phyloP scores from a whole-genome alignment of 805 yeast species.

The Metschnikowia orientalis region DNA sequence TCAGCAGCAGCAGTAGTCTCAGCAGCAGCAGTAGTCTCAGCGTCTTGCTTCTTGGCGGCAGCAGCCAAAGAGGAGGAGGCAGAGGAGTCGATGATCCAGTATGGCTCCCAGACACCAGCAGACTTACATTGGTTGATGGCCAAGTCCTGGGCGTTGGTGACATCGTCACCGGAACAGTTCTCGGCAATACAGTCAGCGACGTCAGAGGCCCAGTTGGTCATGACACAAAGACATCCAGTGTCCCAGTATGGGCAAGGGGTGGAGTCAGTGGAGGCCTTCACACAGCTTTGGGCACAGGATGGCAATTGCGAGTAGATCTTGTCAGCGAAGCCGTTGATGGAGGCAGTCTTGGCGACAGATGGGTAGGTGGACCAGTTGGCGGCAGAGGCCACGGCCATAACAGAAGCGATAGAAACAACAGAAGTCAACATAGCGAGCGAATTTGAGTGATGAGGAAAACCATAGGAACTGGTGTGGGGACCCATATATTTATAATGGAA shows the following conservation, averaged over 20 bases:
- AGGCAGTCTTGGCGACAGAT: conserved; percentile 34
- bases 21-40: conserved; percentile 15
- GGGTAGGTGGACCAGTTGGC: conserved; percentile 30
- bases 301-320: conserved; percentile 30
- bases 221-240: conserved; percentile 43
- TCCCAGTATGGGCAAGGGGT: conserved; percentile 47
- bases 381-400: conserved; percentile 17
- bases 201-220: conserved; percentile 30
- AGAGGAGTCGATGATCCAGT: conserved; percentile 27
- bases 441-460: background rate
- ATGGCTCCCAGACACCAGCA: conserved; percentile 34
- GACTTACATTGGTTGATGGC: conserved; percentile 32
- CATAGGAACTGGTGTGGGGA: too few species aligned
- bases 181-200: conserved; percentile 33
- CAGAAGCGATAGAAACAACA: conserved; percentile 13
- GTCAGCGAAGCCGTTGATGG: conserved; percentile 42
- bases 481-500: too few species aligned
- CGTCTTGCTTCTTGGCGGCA: conserved; percentile 21
- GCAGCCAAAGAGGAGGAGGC: conserved; percentile 21
- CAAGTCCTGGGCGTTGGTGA: conserved; percentile 24
- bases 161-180: conserved; percentile 27
- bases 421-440: conserved; percentile 15
- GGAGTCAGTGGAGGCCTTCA: conserved; percentile 26
- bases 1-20: conserved; percentile 9
- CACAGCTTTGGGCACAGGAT: conserved; percentile 35